These are phyloP conservation scores for Gastrolobium bilobum DNA, from an alignment of 306 rosid genomes.

Conservation along the genomic window DNA sequence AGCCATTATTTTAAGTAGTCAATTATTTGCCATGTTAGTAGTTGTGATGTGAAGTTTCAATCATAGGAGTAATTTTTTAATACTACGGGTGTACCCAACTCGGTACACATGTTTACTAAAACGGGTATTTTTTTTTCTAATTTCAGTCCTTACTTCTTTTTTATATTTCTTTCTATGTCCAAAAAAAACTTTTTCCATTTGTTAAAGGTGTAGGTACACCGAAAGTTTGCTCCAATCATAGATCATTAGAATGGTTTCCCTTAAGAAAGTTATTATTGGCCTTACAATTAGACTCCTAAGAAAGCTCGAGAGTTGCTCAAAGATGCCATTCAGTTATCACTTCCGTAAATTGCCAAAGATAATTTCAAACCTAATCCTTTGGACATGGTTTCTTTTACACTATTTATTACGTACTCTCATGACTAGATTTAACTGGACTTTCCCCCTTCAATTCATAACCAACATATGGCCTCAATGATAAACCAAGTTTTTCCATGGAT, in stretches of 20 bases:
- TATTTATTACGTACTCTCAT: slow-evolving; percentile 12
- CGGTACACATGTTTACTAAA: no score
- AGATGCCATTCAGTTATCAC: background rate
- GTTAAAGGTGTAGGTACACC: no score
- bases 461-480: background rate
- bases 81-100: no score
- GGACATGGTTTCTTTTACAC: slow-evolving; percentile 31
- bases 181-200: no score
- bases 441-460: slow-evolving; percentile 42
- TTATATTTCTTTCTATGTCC: no score
- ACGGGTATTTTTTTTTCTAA: no score
- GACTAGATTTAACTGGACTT: slow-evolving; percentile 20
- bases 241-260: background rate
- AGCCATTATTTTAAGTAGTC: background rate
- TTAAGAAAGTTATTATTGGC: background rate
- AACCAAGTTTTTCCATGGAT: background rate
- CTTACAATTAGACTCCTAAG: background rate
- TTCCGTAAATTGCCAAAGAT: slow-evolving; percentile 1
- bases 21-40: background rate
- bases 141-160: no score
- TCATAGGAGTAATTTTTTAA: background rate
- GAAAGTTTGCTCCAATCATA: background rate
- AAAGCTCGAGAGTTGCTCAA: background rate
- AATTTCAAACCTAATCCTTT: slow-evolving; percentile 47
- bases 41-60: background rate